A percentile compares a stretch with the other conserved stretches of the same genome.
phyloP scores from a whole-genome alignment of 2,329 filamentous ascomycete species.

The Ophiocordyceps camponoti-floridani region DNA sequence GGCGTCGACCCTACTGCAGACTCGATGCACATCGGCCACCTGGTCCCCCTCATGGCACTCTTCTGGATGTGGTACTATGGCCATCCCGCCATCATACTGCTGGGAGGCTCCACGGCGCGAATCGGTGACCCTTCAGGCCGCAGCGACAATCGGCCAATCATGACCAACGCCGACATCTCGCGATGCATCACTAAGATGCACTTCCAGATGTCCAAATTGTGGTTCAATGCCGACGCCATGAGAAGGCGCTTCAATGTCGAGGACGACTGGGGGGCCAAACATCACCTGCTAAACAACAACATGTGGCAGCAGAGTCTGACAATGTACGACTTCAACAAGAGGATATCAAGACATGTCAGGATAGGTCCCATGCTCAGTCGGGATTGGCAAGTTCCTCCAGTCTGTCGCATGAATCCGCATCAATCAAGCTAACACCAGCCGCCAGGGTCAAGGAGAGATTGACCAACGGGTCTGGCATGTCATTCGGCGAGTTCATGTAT shows the following conservation, averaged over 20 bases:
- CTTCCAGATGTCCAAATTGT: constrained; percentile 53
- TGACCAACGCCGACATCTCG: constrained; percentile 31
- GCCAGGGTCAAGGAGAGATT: constrained; percentile 59
- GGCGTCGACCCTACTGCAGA: constrained; percentile 69
- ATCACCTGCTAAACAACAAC: constrained; percentile 62
- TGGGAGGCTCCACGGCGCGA: constrained; percentile 59
- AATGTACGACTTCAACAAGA: constrained; percentile 56
- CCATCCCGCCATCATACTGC: constrained; percentile 45
- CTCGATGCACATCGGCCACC: constrained; percentile 65
- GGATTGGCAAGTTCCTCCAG: constrained; percentile 50
- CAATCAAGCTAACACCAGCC: constrained; percentile 5
- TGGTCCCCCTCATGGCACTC: constrained; percentile 65
- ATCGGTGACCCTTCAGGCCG: constrained; percentile 66
- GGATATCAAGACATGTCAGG: constrained; percentile 55
- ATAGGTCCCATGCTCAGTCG: constrained; percentile 75
- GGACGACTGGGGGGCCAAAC: constrained; percentile 45
- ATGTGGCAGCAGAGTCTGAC: constrained; percentile 60
- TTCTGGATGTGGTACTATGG: constrained; percentile 75
- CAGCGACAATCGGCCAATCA: constrained; percentile 37
- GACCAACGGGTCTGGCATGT: constrained; percentile 79
- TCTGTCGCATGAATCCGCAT: too few species aligned
- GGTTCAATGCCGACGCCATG: constrained; percentile 51
- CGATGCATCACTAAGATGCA: constrained; percentile 52
- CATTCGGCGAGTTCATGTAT: constrained; percentile 83
- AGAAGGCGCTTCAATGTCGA: constrained; percentile 47